Conservation (phyloP, 352 stramenopile species). For the Globisporangium splendens region DNA sequence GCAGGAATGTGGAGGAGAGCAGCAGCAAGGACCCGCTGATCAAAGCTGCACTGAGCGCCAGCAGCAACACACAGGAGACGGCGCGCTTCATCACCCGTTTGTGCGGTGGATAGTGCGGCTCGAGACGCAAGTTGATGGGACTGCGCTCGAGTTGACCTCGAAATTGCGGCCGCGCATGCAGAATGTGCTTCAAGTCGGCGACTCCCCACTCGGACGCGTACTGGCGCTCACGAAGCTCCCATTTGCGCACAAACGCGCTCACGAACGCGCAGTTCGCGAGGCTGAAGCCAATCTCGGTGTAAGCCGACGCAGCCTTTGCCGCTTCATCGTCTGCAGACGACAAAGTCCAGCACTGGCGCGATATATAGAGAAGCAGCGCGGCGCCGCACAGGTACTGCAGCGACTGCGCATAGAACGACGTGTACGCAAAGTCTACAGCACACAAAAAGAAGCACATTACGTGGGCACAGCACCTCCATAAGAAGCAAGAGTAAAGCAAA, state of each 20-base stretch:
- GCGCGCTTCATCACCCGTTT: conserved; percentile 29
- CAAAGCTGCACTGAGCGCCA: conserved; percentile 22
- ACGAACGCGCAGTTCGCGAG: conserved; percentile 46
- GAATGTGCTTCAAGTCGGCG: conserved; percentile 16
- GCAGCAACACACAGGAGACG: conserved; percentile 20
- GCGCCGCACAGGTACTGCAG: conserved; percentile 35
- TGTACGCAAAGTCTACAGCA: conserved; percentile 34
- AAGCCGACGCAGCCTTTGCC: not conserved
- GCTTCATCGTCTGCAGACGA: conserved; percentile 5
- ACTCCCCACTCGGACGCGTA: conserved; percentile 56
- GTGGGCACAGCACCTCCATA: not conserved
- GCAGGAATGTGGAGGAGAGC: conserved; percentile 23
- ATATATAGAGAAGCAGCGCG: conserved; percentile 27
- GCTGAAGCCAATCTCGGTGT: conserved; percentile 31
- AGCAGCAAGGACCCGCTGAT: conserved; percentile 28
- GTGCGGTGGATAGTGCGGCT: conserved; percentile 36
- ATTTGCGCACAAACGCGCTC: conserved; percentile 57
- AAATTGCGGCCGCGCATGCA: conserved; percentile 47
- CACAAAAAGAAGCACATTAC: not conserved
- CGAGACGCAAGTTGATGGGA: conserved; percentile 47
- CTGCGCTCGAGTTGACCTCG: conserved; percentile 46
- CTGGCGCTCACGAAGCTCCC: conserved; percentile 37
- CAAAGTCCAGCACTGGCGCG: conserved; percentile 9
- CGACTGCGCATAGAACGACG: conserved; percentile 44
- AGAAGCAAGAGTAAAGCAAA: conserved; percentile 6